Evolutionary conservation across 768 basidiomycete genomes (phyloP).

Genomic region (Xerocomus potaroensis): DNA sequence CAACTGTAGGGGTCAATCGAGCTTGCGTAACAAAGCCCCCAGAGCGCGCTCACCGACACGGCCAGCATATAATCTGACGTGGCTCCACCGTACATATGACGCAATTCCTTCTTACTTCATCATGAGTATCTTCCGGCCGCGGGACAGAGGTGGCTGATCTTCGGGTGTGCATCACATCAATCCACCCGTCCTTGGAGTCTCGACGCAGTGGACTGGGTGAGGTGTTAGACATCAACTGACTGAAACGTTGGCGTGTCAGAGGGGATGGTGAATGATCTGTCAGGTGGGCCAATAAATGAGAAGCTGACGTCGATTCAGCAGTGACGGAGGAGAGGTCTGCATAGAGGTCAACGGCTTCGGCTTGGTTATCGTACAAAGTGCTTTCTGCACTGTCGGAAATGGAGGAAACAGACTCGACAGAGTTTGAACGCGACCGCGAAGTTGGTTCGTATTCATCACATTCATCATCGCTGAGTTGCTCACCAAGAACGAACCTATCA

Average conservation of each 20-base stretch:
- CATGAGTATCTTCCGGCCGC: constrained; percentile 24
- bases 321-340: constrained; percentile 46
- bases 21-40: neutral
- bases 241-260: constrained; percentile 47
- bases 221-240: constrained; percentile 30
- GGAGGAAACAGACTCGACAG: constrained; percentile 21
- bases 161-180: constrained; percentile 28
- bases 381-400: constrained; percentile 29
- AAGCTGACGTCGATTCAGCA: constrained; percentile 32
- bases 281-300: constrained; percentile 55
- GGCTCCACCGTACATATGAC: constrained; percentile 69
- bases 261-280: constrained; percentile 39
- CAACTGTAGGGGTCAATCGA: constrained; percentile 32
- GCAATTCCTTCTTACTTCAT: constrained; percentile 42
- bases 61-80: constrained; percentile 78
- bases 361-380: constrained; percentile 25
- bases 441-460: constrained; percentile 35
- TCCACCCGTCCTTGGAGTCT: constrained; percentile 24
- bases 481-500: constrained; percentile 56
- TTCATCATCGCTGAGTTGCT: constrained; percentile 48
- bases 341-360: constrained; percentile 48
- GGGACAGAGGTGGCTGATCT: constrained; percentile 10
- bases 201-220: constrained; percentile 5
- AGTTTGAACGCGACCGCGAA: constrained; percentile 20
- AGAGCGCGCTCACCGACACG: constrained; percentile 58